A percentile compares a stretch with the other conserved stretches of the same genome.
Evolutionary conservation across 768 basidiomycete species (phyloP).

Genomic region (Nidularia pulvinata): DNA sequence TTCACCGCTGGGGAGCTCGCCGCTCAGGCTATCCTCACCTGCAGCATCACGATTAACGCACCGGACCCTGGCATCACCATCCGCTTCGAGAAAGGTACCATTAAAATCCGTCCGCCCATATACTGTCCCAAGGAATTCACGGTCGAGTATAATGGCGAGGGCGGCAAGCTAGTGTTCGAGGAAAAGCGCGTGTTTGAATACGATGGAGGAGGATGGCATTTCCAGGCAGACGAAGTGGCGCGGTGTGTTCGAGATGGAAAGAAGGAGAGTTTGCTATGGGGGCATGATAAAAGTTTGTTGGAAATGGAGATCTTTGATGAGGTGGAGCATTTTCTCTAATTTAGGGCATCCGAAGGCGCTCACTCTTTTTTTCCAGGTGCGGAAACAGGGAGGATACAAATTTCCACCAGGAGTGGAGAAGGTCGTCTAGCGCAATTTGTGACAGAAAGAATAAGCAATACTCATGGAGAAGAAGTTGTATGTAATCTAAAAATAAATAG

Average conservation of each 20-base stretch:
- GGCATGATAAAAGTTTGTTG: constrained; percentile 76
- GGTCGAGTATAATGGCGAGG: constrained; percentile 57
- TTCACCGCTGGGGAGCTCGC: constrained; percentile 59
- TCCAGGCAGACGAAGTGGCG: constrained; percentile 88
- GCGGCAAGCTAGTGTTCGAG: constrained; percentile 47
- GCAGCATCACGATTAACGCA: constrained; percentile 57
- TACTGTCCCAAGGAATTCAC: constrained; percentile 67
- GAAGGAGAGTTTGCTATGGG: constrained; percentile 73
- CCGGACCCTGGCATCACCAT: constrained; percentile 57
- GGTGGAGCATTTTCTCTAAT: constrained; percentile 33
- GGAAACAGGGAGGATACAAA: constrained; percentile 64
- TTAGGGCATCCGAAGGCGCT: background rate
- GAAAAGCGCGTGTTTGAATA: constrained; percentile 61
- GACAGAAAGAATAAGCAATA: background rate
- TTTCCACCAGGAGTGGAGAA: constrained; percentile 68
- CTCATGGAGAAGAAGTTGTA: background rate
- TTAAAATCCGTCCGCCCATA: constrained; percentile 64
- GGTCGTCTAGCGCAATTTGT: constrained; percentile 19
- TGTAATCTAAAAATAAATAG: too few relatives aligned
- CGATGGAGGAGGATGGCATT: constrained; percentile 76
- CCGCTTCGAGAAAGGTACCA: constrained; percentile 73
- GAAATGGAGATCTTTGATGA: constrained; percentile 88
- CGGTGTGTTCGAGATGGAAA: constrained; percentile 74
- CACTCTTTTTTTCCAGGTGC: constrained; percentile 37
- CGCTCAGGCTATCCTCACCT: constrained; percentile 74